phyloP scores from a whole-genome alignment of 768 basidiomycete species.

The Calocera cornea region DNA sequence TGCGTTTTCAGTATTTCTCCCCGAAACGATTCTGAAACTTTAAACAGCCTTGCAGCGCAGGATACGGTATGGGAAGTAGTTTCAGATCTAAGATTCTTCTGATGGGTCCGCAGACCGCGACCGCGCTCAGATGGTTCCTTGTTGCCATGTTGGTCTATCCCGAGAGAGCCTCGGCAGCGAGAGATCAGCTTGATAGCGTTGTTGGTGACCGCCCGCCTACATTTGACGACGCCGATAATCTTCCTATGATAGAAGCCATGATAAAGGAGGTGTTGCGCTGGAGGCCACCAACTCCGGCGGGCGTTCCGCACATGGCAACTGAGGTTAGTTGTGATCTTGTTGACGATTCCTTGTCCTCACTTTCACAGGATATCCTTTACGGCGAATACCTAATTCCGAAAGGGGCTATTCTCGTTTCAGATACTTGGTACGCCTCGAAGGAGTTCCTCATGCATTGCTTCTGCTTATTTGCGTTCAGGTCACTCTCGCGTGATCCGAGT shows the following conservation, averaged over 20 bases:
- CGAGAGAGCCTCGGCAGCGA: not conserved
- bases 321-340: not conserved
- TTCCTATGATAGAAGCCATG: not conserved
- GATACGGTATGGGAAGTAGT: not conserved
- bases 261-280: not conserved
- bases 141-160: not conserved
- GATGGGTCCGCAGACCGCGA: not conserved
- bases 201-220: not conserved
- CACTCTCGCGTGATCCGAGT: not conserved
- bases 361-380: constrained; percentile 8
- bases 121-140: not conserved
- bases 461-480: not conserved
- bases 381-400: constrained; percentile 1
- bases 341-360: not conserved
- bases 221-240: not conserved
- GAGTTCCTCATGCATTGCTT: not conserved
- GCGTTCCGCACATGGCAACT: not conserved
- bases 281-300: not conserved
- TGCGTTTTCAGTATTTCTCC: not conserved
- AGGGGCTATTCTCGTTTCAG: not conserved
- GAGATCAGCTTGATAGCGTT: not conserved
- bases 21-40: not conserved
- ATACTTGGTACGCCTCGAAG: constrained; percentile 1
- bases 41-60: not conserved
- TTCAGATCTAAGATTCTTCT: too few species aligned